These are phyloP conservation scores for Mycosphaerella sp. DNA, from an alignment of 2,329 filamentous ascomycete genomes.

Conservation along the genomic window DNA sequence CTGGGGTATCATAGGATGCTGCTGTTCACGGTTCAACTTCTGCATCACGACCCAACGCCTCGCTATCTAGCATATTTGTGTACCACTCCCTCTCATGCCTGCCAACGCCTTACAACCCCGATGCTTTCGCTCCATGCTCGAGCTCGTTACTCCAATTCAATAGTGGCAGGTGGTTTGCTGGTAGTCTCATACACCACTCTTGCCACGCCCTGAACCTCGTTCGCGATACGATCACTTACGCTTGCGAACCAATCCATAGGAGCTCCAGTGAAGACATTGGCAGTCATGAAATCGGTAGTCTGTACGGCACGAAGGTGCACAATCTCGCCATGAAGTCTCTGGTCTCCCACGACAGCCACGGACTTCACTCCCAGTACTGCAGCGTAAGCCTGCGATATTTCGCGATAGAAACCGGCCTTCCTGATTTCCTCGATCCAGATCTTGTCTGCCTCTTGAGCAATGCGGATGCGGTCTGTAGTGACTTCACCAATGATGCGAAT, in stretches of 20 bases:
- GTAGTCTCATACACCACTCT: constrained; percentile 65
- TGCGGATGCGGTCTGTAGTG: constrained; percentile 69
- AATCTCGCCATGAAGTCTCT: constrained; percentile 58
- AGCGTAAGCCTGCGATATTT: constrained; percentile 65
- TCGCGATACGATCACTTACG: constrained; percentile 63
- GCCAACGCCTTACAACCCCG: not conserved
- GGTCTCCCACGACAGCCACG: constrained; percentile 64
- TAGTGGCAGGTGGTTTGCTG: constrained; percentile 63
- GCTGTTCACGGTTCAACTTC: not conserved
- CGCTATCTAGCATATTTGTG: constrained; percentile 1
- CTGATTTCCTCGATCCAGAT: constrained; percentile 74
- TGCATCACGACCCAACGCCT: not conserved
- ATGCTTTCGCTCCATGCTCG: not conserved
- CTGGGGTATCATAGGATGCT: constrained; percentile 8
- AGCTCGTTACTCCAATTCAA: constrained; percentile 60
- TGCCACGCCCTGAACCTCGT: constrained; percentile 66
- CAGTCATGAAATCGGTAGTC: constrained; percentile 68
- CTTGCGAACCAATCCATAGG: constrained; percentile 55
- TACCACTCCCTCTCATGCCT: not conserved
- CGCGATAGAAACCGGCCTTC: constrained; percentile 63
- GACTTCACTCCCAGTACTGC: constrained; percentile 60
- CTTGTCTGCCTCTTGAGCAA: constrained; percentile 67
- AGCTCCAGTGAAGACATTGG: constrained; percentile 61
- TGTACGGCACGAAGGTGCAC: constrained; percentile 57
- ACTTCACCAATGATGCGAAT: constrained; percentile 81